These are phyloP conservation scores for Nothophaeocryptopus gaeumannii DNA, from an alignment of 2,329 filamentous ascomycete species.

Conservation along the genomic window DNA sequence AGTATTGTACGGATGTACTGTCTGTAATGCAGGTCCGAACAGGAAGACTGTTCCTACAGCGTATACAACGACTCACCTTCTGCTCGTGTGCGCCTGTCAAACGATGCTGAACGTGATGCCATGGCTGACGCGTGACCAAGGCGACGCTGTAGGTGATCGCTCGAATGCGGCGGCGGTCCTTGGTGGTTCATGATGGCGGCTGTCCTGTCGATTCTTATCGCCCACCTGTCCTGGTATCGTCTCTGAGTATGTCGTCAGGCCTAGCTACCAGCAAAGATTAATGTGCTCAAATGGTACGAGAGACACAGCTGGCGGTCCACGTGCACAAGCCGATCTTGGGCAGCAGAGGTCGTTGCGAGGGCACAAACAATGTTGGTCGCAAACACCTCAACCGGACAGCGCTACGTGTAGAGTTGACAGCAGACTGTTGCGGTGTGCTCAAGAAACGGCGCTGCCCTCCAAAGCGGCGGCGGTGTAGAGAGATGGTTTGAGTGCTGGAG, in stretches of 20 bases:
- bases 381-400: no score
- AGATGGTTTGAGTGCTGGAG: no score
- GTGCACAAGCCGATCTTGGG: not conserved
- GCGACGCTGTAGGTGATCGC: conserved; percentile 21
- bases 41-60: not conserved
- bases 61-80: conserved; percentile 27
- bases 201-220: not conserved
- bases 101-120: conserved; percentile 31
- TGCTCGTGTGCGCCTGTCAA: conserved; percentile 29
- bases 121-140: conserved; percentile 27
- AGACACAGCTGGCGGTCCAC: conserved; percentile 2
- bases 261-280: not conserved
- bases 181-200: conserved; percentile 6
- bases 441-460: no score
- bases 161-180: conserved; percentile 18
- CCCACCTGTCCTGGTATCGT: not conserved
- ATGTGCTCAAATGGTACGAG: conserved; percentile 3
- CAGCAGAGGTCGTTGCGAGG: not conserved
- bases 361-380: no score
- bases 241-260: not conserved
- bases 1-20: not conserved
- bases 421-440: not conserved
- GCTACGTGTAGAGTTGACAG: not conserved
- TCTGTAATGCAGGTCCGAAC: not conserved
- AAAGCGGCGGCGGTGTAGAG: conserved; percentile 4